Percentiles rank a stretch among this genome's conserved stretches.
phyloP scores from a whole-genome alignment of 495 filamentous ascomycete genomes.

The Lineolata rhizophorae region DNA sequence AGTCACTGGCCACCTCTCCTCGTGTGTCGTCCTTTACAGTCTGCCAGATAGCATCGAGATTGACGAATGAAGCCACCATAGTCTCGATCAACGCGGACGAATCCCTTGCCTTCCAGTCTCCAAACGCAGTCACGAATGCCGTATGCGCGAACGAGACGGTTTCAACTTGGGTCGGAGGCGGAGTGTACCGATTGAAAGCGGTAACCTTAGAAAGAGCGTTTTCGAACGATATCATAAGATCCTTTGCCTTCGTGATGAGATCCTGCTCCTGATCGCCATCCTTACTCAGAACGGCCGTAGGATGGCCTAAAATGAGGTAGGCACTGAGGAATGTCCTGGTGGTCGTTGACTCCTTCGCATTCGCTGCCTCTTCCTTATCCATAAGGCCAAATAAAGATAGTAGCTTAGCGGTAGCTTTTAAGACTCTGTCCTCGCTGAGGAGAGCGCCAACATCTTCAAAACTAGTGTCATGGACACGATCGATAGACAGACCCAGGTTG shows the following conservation, averaged over 20 bases:
- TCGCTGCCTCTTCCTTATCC: conserved; percentile 41
- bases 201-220: conserved; percentile 36
- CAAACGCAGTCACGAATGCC: conserved; percentile 76
- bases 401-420: conserved; percentile 45
- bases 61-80: conserved; percentile 90
- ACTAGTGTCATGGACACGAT: conserved; percentile 43
- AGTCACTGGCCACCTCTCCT: conserved; percentile 70
- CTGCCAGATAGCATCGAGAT: conserved; percentile 89
- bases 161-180: conserved; percentile 25
- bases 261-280: conserved; percentile 75
- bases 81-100: conserved; percentile 74
- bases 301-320: conserved; percentile 82
- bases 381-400: conserved; percentile 58
- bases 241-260: conserved; percentile 68
- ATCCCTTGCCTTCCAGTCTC: conserved; percentile 86
- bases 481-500: conserved; percentile 48
- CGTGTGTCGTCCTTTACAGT: conserved; percentile 80
- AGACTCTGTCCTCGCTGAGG: conserved; percentile 52
- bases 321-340: conserved; percentile 81
- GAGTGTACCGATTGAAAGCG: conserved; percentile 12
- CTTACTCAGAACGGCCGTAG: conserved; percentile 66
- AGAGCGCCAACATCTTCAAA: conserved; percentile 68
- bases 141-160: conserved; percentile 48
- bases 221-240: conserved; percentile 66
- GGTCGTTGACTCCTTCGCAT: conserved; percentile 46